phyloP scores from a whole-genome alignment of 345 rosid species.

The Triadica sebifera region DNA sequence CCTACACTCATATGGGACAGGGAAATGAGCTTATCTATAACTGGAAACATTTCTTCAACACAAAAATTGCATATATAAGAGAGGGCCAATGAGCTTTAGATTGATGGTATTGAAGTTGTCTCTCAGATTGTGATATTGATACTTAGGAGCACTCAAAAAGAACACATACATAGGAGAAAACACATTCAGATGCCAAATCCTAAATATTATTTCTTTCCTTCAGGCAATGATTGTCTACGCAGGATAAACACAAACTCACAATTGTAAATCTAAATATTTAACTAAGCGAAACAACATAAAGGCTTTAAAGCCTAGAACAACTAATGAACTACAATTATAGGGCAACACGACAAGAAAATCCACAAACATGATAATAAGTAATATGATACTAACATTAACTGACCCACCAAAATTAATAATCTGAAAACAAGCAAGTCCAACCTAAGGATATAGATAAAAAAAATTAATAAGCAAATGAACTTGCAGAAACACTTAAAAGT shows the following conservation, averaged over 20 bases:
- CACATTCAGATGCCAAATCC: not conserved
- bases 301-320: not conserved
- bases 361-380: not conserved
- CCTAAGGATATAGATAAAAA: not conserved
- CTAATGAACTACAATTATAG: not conserved
- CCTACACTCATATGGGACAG: too few relatives aligned
- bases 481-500: not conserved
- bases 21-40: not conserved
- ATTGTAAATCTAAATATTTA: not conserved
- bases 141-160: not conserved
- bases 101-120: not conserved
- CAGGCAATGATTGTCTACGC: not conserved
- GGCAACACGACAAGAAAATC: not conserved
- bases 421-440: not conserved
- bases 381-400: not conserved
- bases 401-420: not conserved
- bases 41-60: not conserved
- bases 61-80: not conserved
- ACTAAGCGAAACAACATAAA: not conserved
- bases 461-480: not conserved
- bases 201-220: not conserved
- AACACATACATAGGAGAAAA: not conserved
- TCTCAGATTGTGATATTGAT: not conserved
- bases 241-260: not conserved
- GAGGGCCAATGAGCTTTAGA: not conserved